Conservation (phyloP, 2,329 filamentous ascomycete species). For the Emydomyces testavorans region DNA sequence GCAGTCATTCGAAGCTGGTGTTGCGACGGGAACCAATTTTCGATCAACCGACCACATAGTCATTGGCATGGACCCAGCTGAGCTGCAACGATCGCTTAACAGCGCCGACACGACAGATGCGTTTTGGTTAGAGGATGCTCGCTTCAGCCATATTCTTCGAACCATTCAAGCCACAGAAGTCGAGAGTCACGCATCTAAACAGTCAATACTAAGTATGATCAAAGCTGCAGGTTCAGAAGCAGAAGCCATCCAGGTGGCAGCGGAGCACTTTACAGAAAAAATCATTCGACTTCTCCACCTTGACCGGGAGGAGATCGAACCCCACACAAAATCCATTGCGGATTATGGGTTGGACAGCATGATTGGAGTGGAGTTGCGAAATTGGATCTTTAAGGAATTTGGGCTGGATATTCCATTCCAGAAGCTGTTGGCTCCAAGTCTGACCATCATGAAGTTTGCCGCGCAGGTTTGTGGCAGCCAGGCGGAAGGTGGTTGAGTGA, state of each 20-base stretch:
- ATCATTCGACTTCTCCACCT: neutral
- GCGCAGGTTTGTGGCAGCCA: neutral
- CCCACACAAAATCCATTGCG: neutral
- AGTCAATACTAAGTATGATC: neutral
- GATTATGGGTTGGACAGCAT: conserved; percentile 21
- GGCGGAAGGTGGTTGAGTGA: neutral
- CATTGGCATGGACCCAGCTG: neutral
- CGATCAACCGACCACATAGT: neutral
- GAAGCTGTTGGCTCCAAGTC: neutral
- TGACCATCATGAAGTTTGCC: conserved; percentile 2
- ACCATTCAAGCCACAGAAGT: neutral
- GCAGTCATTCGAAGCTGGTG: neutral
- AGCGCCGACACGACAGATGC: neutral
- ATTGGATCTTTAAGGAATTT: conserved; percentile 16
- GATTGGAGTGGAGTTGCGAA: conserved; percentile 17
- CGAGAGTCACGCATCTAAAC: neutral
- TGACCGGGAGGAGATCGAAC: neutral
- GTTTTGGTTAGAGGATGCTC: neutral
- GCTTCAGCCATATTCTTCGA: neutral
- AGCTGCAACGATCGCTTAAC: neutral
- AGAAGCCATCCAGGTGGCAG: neutral
- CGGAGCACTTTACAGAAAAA: neutral
- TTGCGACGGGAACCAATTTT: neutral
- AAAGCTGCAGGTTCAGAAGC: neutral
- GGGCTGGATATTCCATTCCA: neutral